Evolutionary conservation across 2,329 filamentous ascomycete species (phyloP), one percentile per base, ranked within the genome.

Genomic region (Gnomoniopsis sp.): DNA sequence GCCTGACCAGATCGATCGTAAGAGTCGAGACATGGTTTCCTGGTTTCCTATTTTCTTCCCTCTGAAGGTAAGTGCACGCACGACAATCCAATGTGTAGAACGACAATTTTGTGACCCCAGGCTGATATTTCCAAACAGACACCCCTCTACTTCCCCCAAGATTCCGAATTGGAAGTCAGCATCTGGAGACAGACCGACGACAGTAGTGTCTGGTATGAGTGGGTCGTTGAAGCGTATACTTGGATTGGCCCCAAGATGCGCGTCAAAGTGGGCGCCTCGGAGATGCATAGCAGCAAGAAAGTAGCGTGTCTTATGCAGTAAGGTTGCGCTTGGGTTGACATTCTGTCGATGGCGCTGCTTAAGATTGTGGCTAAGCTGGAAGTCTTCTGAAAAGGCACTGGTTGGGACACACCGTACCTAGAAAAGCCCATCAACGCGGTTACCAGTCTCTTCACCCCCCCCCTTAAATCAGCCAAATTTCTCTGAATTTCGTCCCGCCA

Each of bases 11-110:
- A 98, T 99, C 75, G 91, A 95, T 57, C 78, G 79, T 58, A 98
- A 98, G 83, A 96, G 92, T 79, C 89, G 89, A 70, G 93, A 96
- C 67, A 99, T 99, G 96, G 96, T 97, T 64, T 96, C 91, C 57
- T 99, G 95, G 95, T 99, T 99, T 72, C 95, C 95, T 1, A 98
- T 99, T 33, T 97, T 93, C 77, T 99, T 99, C 70, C 95, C 96
- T 0, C 77, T 99, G 15, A 96, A 95, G 86, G 92, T 93, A 78
- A 69, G 83, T 71, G 53, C 15, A 22, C 43, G 30, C 36, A 23
- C 7, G 10, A 44, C 19, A 15, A 8, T n/a, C 8, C 12, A 44
- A 44, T n/a, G 7, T 44, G 8, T n/a, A 38, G 34, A 8, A 15
- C 34, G 8, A 8, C 15, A 38, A 38, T 6, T 43, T 15, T 22